Conservation (phyloP, 2,329 filamentous ascomycete species). For the Arthrobotrys iridis region DNA sequence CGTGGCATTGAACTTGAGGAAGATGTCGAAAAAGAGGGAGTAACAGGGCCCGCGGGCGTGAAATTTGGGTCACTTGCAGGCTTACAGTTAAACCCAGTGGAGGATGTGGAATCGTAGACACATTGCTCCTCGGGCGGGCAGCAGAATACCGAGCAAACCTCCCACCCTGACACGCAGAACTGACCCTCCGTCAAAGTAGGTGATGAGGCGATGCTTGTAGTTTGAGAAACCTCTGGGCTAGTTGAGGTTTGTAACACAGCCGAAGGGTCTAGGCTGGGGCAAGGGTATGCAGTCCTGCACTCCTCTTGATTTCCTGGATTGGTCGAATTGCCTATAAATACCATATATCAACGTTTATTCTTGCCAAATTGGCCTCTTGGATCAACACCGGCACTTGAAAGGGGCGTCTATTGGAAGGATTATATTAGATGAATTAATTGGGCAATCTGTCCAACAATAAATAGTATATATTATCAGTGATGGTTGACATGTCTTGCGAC, state of each 20-base stretch:
- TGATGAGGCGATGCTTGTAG: background rate
- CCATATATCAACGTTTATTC: background rate
- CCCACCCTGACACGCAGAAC: slow-evolving; percentile 11
- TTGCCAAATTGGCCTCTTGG: no score
- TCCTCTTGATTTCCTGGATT: background rate
- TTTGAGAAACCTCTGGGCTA: background rate
- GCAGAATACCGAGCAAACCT: slow-evolving; percentile 23
- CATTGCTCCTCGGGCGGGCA: slow-evolving; percentile 25
- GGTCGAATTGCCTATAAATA: background rate
- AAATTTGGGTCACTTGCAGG: slow-evolving; percentile 7
- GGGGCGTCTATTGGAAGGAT: no score
- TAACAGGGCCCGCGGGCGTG: no score
- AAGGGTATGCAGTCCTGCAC: background rate
- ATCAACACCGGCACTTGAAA: no score
- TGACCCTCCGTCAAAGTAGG: slow-evolving; percentile 26
- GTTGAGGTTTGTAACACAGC: background rate
- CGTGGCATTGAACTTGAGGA: background rate
- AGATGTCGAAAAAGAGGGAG: background rate
- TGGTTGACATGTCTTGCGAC: no score
- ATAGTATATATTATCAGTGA: no score
- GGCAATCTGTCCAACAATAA: no score
- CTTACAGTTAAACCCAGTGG: slow-evolving; percentile 33
- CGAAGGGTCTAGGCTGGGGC: background rate
- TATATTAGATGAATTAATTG: no score
- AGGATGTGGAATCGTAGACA: slow-evolving; percentile 24